phyloP scores from a whole-genome alignment of 805 yeast genomes.

The Sugiyamaella smithiae region DNA sequence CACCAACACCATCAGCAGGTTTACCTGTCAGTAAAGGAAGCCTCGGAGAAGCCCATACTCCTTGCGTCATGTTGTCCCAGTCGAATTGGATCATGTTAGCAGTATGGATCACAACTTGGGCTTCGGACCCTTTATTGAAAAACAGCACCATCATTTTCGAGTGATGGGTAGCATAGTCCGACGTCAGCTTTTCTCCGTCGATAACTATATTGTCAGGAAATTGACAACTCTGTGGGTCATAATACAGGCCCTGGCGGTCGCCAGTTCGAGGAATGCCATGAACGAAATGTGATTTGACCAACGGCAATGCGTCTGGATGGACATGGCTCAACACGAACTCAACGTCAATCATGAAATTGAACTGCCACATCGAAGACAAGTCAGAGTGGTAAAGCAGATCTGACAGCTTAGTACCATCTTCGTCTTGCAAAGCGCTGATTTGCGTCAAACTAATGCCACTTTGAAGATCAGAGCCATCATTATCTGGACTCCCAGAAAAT shows the following conservation, averaged over 20 bases:
- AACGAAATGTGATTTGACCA: slow-evolving; percentile 23
- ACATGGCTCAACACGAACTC: slow-evolving; percentile 27
- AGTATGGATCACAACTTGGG: slow-evolving; percentile 33
- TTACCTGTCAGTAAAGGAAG: slow-evolving; percentile 7
- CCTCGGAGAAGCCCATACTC: slow-evolving; percentile 31
- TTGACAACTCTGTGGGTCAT: slow-evolving; percentile 7
- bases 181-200: slow-evolving; percentile 22
- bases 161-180: slow-evolving; percentile 33
- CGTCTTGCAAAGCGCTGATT: slow-evolving; percentile 20
- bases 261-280: slow-evolving; percentile 21
- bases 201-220: slow-evolving; percentile 21
- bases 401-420: slow-evolving; percentile 22
- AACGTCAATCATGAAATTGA: slow-evolving; percentile 31
- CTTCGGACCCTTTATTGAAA: slow-evolving; percentile 13
- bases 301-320: slow-evolving; percentile 15
- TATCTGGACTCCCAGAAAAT: too few species aligned
- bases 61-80: slow-evolving; percentile 35
- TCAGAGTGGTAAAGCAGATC: slow-evolving; percentile 27
- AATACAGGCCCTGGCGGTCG: slow-evolving; percentile 8
- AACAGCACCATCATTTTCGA: slow-evolving; percentile 34
- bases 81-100: slow-evolving; percentile 34
- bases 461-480: too few species aligned
- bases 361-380: slow-evolving; percentile 31
- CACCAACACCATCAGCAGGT: not conserved
- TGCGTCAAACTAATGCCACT: slow-evolving; percentile 16